Evolutionary conservation across 2,329 filamentous ascomycete species (phyloP), one percentile per base, ranked within the genome.

Genomic region (Venturia carpophila): DNA sequence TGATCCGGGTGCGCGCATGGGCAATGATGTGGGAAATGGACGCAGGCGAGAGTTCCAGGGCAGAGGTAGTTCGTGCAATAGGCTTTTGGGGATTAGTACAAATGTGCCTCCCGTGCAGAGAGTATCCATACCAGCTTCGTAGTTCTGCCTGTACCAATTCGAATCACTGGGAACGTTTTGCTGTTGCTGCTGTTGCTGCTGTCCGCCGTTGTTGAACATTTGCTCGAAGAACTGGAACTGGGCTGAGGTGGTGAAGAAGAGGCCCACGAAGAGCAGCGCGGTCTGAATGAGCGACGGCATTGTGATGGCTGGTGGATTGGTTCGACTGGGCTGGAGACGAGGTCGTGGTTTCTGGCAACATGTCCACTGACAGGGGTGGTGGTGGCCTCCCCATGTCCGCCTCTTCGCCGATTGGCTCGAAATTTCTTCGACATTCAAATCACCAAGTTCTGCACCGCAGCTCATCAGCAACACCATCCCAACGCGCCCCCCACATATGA

Each of bases 171-270:
- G 84, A 37, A 89, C 90, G 75, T 97, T 94, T 71, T 91, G 88
- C 34, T 85, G 84, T 69, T 87, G 82, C 65, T 85, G 83, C 58
- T 82, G 80, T 55, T 83, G 81, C 52, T 82, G 79, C 15, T 80
- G 78, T 67, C 78, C 78, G 67, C 82, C 81, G 69, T 84, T 84
- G 70, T 86, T 83, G 75, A 99, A 97, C 91, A 97, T 96, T 72
- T 97, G 91, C 75, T 97, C 92, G 78, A 97, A 99, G 84, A 99
- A 96, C 74, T 91, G 89, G 76, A 97, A 97, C 78, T 97, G 93
- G 13, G 71, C 66, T 2, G 73, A 67, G 15, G 75, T 65, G 13
- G 76, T 58, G 37, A 75, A 56, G 42, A 78, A 64, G 41, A 75
- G 55, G 19, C 34, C 58, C 27, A 42, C 30, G 39, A 62, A n/a